Conservation (phyloP, 2,329 filamentous ascomycete species). For the Aspergillus sp. region DNA sequence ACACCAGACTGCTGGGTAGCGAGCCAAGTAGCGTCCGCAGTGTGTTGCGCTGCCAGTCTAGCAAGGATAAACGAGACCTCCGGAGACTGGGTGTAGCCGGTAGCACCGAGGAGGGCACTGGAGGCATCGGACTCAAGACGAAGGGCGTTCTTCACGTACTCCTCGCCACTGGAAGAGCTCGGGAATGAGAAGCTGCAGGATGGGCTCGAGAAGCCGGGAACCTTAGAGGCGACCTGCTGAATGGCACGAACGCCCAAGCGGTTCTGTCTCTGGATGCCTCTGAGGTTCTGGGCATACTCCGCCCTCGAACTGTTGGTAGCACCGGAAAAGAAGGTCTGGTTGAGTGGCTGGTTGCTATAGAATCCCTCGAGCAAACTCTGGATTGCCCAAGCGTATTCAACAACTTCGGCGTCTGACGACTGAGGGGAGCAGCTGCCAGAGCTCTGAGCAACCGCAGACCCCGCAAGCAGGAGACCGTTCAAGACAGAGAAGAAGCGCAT, state of each 20-base stretch:
- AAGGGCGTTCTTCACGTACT: slow-evolving; percentile 22
- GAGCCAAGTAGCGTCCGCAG: slow-evolving; percentile 22
- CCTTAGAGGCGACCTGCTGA: slow-evolving; percentile 17
- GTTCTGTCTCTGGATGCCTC: slow-evolving; percentile 25
- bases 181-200: slow-evolving; percentile 26
- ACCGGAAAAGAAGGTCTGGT: slow-evolving; percentile 23
- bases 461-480: slow-evolving; percentile 21
- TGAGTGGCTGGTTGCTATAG: slow-evolving; percentile 23
- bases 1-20: slow-evolving; percentile 16
- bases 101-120: slow-evolving; percentile 28
- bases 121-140: slow-evolving; percentile 21
- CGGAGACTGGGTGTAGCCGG: slow-evolving; percentile 29
- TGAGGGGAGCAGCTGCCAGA: slow-evolving; percentile 21
- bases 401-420: slow-evolving; percentile 20
- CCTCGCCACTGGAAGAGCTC: slow-evolving; percentile 11
- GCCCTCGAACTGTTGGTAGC: slow-evolving; percentile 20
- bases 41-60: slow-evolving; percentile 29
- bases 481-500: slow-evolving; percentile 23
- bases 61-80: slow-evolving; percentile 32
- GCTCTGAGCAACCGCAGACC: slow-evolving; percentile 18
- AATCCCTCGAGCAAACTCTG: slow-evolving; percentile 24
- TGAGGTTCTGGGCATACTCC: slow-evolving; percentile 23
- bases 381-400: slow-evolving; percentile 25
- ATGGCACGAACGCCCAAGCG: slow-evolving; percentile 26
- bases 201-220: slow-evolving; percentile 19